phyloP scores from a whole-genome alignment of 805 yeast species.

The Soucietia sequanensis region DNA sequence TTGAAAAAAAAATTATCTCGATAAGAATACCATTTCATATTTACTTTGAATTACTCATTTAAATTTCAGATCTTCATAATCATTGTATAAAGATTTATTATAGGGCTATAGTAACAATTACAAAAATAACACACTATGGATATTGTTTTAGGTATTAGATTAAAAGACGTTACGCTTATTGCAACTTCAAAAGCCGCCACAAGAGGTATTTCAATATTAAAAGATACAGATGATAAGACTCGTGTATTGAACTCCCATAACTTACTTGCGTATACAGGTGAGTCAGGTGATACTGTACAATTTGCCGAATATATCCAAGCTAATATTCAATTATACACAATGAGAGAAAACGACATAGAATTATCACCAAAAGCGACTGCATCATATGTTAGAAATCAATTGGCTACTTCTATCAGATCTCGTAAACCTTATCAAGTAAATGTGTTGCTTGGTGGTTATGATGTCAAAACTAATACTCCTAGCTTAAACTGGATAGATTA shows the following conservation, averaged over 20 bases:
- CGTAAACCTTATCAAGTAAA: constrained; percentile 91
- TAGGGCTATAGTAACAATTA: neutral
- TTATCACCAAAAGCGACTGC: constrained; percentile 85
- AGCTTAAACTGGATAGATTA: constrained; percentile 88
- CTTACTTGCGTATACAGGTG: constrained; percentile 89
- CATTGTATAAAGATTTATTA: too few species aligned
- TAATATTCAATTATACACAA: constrained; percentile 80
- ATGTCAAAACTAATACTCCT: constrained; percentile 56
- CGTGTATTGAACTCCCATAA: constrained; percentile 70
- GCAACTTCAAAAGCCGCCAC: constrained; percentile 96
- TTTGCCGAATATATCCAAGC: constrained; percentile 95
- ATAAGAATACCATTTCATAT: neutral
- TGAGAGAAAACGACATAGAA: constrained; percentile 76
- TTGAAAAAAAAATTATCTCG: neutral
- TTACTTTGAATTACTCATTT: neutral
- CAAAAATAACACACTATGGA: constrained; percentile 62
- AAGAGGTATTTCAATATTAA: constrained; percentile 50
- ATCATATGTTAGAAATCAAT: constrained; percentile 79
- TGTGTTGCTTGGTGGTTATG: constrained; percentile 84
- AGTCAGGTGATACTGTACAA: constrained; percentile 93
- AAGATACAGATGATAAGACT: constrained; percentile 44
- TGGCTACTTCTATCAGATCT: constrained; percentile 87
- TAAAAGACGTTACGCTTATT: constrained; percentile 74
- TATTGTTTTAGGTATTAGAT: constrained; percentile 81
- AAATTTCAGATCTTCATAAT: neutral